Base-by-base conservation (phyloP, 2,329 filamentous ascomycete genomes). In the Hymenoscyphus scutula region DNA sequence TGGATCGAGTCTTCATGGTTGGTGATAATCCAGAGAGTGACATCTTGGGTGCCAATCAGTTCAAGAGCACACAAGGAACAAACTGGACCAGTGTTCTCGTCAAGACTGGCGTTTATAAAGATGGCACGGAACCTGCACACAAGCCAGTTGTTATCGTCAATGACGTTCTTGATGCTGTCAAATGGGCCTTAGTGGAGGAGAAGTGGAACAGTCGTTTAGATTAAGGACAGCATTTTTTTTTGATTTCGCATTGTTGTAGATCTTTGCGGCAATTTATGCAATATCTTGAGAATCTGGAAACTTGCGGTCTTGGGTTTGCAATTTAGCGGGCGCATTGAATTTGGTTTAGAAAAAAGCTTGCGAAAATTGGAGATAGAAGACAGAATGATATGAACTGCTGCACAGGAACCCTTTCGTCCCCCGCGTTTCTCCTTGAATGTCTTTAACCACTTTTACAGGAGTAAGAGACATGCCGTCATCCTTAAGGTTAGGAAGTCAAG, bases 1-100 rank as follows among this genome's bases (percentile, higher is more conserved):
- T 97, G 60, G 81, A 81, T 70, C 84, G 82, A 55, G 92, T 98
- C 17, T 98, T 96, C 77, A 97, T 98, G 94, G 85, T 98, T 53
- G 94, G 94, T 5, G 90, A 93, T 72, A 93, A 93, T 71, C 89
- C 90, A 6, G 91, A 91, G 73, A 94, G 90, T 69, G 94, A 98
- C 74, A 96, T 98, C 67, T 81, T 85, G 4, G 94, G 94, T 5
- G 92, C 91, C 27, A 96, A 96, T 73, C 82, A 83, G 56, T 96
- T 89, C 72, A 73, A 78, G 56, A 90, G 88, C 64, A 78, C 82
- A 2, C 77, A 82, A 63, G 88, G 88, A 15, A 89, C 86, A 17
- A 80, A 86, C 64, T 97, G 92, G 92, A 78, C 82, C 48, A 89
- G 89, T 53, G 83, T 95, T 23, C 77, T 97, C 64, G 89, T 96